phyloP scores from a whole-genome alignment of 208 protist genomes.

The Wallacemonas sp. region DNA sequence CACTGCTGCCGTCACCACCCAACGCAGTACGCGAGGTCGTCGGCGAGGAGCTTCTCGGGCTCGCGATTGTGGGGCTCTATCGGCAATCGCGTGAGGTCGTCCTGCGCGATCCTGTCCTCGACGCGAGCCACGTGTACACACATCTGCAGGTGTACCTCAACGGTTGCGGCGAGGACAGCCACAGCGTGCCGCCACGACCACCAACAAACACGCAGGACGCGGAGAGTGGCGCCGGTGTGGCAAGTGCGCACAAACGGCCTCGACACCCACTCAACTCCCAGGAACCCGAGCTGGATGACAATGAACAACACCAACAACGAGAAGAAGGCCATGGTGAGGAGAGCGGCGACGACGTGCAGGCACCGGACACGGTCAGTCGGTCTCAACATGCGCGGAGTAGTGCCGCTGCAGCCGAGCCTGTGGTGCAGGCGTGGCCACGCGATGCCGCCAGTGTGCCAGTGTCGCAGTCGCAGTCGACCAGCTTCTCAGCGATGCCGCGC shows the following conservation, averaged over 20 bases:
- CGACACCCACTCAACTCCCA: too few species aligned
- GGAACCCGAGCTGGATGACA: too few species aligned
- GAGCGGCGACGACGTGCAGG: background rate
- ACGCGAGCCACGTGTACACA: conserved; percentile 41
- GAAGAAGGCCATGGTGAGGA: background rate
- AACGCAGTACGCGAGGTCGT: conserved; percentile 46
- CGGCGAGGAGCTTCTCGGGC: conserved; percentile 69
- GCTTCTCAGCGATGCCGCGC: too few species aligned
- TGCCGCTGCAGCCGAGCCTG: too few species aligned
- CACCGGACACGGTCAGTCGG: too few species aligned
- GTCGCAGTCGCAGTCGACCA: too few species aligned
- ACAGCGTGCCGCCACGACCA: background rate
- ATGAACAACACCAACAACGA: too few species aligned
- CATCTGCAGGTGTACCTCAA: conserved; percentile 25
- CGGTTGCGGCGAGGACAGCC: background rate
- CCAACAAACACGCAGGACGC: background rate
- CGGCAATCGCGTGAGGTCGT: conserved; percentile 64
- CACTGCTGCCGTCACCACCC: conserved; percentile 17
- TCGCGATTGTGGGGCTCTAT: conserved; percentile 78
- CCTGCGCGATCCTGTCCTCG: conserved; percentile 61
- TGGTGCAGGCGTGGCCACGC: too few species aligned
- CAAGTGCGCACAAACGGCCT: background rate
- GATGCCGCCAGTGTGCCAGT: too few species aligned
- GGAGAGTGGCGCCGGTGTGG: background rate
- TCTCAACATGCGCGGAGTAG: too few species aligned